These are phyloP conservation scores for Paxillus involutus DNA, from an alignment of 768 basidiomycete genomes.

Conservation along the genomic window DNA sequence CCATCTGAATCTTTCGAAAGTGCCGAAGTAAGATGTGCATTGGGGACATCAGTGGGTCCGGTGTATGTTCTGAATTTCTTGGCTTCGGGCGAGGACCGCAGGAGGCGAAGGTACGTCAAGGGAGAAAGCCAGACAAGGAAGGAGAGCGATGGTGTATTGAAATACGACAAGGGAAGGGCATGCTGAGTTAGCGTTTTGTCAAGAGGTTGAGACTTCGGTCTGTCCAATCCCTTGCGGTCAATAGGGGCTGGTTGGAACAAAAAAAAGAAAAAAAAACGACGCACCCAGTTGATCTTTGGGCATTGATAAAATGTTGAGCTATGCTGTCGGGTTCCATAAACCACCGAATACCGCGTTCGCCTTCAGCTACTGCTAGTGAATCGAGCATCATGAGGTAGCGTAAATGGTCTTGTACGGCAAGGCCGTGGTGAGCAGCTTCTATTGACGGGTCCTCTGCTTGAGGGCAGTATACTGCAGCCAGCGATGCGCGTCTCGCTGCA, in stretches of 20 bases:
- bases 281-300: slow-evolving; percentile 18
- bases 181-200: slow-evolving; percentile 63
- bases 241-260: neutral
- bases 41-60: slow-evolving; percentile 46
- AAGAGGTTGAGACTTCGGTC: slow-evolving; percentile 48
- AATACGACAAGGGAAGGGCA: slow-evolving; percentile 70
- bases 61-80: slow-evolving; percentile 11
- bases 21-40: slow-evolving; percentile 44
- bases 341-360: slow-evolving; percentile 70
- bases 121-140: slow-evolving; percentile 76
- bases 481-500: slow-evolving; percentile 37
- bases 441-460: slow-evolving; percentile 49
- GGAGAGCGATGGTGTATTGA: slow-evolving; percentile 64
- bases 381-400: slow-evolving; percentile 75
- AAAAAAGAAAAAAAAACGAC: slow-evolving; percentile 7
- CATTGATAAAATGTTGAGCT: slow-evolving; percentile 17
- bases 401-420: slow-evolving; percentile 52
- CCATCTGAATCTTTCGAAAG: slow-evolving; percentile 46
- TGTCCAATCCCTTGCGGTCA: slow-evolving; percentile 15
- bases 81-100: slow-evolving; percentile 34
- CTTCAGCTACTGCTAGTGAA: slow-evolving; percentile 52
- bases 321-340: slow-evolving; percentile 49
- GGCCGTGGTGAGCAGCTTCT: slow-evolving; percentile 50
- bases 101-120: slow-evolving; percentile 61
- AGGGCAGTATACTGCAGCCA: slow-evolving; percentile 15